phyloP scores from a whole-genome alignment of 306 rosid genomes.

The Aeschynomene evenia region DNA sequence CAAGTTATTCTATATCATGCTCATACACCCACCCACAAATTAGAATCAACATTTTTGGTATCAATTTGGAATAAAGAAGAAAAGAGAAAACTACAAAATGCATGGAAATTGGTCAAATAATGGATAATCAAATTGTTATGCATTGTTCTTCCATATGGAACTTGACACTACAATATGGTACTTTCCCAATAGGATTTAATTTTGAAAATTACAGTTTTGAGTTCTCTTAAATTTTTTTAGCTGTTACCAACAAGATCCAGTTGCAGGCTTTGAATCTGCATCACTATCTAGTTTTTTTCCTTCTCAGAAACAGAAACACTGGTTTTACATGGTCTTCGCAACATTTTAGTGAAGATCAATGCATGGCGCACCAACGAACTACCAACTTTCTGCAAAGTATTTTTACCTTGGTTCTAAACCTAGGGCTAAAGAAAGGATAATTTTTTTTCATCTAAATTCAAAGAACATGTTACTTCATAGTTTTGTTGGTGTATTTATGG shows the following conservation, averaged over 20 bases:
- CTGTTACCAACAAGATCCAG: neutral
- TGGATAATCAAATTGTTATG: constrained; percentile 13
- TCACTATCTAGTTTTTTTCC: neutral
- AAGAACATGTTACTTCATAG: constrained; percentile 14
- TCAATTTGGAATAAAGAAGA: neutral
- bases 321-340: neutral
- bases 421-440: neutral
- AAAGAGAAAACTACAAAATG: neutral
- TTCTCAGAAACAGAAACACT: neutral
- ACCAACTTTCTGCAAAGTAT: neutral
- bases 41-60: neutral
- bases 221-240: neutral
- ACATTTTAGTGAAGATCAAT: neutral
- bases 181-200: neutral
- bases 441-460: neutral
- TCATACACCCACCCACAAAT: neutral
- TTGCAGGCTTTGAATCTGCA: neutral
- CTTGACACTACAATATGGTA: neutral
- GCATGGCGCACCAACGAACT: neutral
- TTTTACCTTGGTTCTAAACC: neutral
- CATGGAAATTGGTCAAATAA: neutral
- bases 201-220: neutral
- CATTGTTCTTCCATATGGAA: neutral
- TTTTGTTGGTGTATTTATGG: neutral
- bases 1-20: constrained; percentile 12